Conservation (phyloP, 2,329 filamentous ascomycete genomes). For the Hymenoscyphus scutula region DNA sequence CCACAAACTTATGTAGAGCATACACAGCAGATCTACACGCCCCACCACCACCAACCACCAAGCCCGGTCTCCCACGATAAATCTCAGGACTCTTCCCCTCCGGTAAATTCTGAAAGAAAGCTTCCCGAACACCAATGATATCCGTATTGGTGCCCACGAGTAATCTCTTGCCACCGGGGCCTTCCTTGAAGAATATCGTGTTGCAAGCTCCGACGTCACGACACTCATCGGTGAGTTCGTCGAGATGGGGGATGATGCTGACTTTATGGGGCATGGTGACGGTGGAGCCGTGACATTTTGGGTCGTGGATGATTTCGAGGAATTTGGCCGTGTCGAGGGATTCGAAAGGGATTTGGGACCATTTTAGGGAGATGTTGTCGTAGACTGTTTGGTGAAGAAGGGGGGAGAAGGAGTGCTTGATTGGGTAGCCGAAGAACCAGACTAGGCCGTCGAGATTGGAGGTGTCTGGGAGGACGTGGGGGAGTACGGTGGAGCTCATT, state of each 20-base stretch:
- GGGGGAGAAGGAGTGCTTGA: conserved; percentile 53
- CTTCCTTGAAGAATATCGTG: conserved; percentile 59
- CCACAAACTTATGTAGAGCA: conserved; percentile 41
- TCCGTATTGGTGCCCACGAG: conserved; percentile 70
- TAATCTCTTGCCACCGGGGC: conserved; percentile 15
- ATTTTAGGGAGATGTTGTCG: conserved; percentile 46
- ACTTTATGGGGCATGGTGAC: conserved; percentile 85
- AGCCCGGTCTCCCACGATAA: conserved; percentile 50
- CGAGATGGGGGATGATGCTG: conserved; percentile 67
- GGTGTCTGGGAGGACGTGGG: conserved; percentile 13
- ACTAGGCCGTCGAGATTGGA: conserved; percentile 22
- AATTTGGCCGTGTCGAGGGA: conserved; percentile 50
- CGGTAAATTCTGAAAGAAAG: conserved; percentile 42
- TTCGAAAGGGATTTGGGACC: conserved; percentile 52
- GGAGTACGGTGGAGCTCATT: background rate
- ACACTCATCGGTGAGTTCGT: conserved; percentile 69
- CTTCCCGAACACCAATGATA: conserved; percentile 69
- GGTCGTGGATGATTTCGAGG: conserved; percentile 51
- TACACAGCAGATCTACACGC: conserved; percentile 74
- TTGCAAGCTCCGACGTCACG: conserved; percentile 74
- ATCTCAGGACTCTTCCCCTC: conserved; percentile 30
- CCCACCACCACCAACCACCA: conserved; percentile 65
- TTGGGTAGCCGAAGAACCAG: conserved; percentile 51
- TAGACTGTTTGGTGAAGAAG: conserved; percentile 54
- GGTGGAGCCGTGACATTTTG: conserved; percentile 64